A percentile compares a stretch with the other conserved stretches of the same genome.
Conservation (phyloP, 148 eudicot genomes). For the Vaccinium darrowii region DNA sequence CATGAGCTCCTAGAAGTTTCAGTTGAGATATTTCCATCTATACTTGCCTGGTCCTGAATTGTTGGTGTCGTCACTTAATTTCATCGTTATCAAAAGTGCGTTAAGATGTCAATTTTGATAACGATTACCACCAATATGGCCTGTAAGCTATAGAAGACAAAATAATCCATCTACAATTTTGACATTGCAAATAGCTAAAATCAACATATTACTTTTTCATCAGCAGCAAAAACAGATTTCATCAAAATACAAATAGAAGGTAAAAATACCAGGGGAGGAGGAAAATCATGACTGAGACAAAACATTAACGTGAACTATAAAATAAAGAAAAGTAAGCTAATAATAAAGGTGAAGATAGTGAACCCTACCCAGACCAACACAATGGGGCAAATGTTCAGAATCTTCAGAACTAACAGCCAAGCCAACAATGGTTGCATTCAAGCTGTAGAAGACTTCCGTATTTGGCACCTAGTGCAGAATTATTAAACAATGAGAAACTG, state of each 20-base stretch:
- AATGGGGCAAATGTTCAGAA: conserved; percentile 47
- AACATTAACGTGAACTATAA: not conserved
- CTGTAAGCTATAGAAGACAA: not conserved
- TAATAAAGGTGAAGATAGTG: not conserved
- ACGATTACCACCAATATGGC: not conserved
- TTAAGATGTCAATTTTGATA: too few relatives aligned
- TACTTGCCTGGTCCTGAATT: not conserved
- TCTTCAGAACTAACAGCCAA: conserved; percentile 60
- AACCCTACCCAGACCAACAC: conserved; percentile 82
- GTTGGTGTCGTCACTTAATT: not conserved
- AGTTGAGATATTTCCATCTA: not conserved
- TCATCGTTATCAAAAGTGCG: not conserved
- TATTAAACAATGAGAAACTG: conserved; percentile 6
- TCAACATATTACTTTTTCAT: not conserved
- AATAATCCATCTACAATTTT: not conserved
- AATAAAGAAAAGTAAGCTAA: not conserved
- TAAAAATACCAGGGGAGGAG: not conserved
- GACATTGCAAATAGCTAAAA: not conserved
- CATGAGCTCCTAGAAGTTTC: not conserved
- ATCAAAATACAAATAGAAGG: not conserved
- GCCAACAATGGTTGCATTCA: conserved; percentile 83
- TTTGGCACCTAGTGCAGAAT: conserved; percentile 48
- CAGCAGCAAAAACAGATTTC: not conserved
- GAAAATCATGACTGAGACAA: not conserved
- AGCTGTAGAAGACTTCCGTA: conserved; percentile 63